Evolutionary conservation across 1,139 yeast genomes (phyloP), one percentile per base, ranked within the genome.

Genomic region (Candida sanyaensis): DNA sequence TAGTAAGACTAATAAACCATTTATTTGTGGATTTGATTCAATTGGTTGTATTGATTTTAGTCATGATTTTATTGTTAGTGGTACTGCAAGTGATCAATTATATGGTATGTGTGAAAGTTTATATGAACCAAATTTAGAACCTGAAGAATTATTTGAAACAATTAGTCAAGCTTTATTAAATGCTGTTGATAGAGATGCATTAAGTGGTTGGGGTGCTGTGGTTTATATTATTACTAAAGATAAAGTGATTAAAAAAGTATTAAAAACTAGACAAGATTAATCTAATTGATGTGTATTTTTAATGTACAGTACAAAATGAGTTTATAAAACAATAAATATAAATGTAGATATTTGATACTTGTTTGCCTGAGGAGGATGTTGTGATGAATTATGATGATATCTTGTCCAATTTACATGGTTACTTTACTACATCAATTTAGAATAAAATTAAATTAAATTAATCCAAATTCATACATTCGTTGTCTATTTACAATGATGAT

Each of bases 101-200:
- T 93, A 86, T 63, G 99, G 99, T 69, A 93, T 93, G 98, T 95
- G 99, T 71, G 99, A 93, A 72, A 81, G 96, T n/a, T 77, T 95
- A 52, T 93, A 90, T 69, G 98, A 93, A 68, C 98, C 98, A 37
- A 74, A 87, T 62, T 77, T 93, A 60, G 97, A 84, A 66, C 93
- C 99, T 5, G 99, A 95, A 57, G 97, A 93, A 65, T 77, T 95
- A 61, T 95, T 95, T 66, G 99, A 95, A 68, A 92, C 98, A 41
- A 88, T 92, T 58, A 86, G 96, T 59, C 99, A 95, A 71, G 92
- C 97, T 0, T 74, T 95, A 54, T 77, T 93, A 71, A 91, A 88
- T 66, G 98, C 97, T 23, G 96, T 88, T 40, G 99, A 95, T 68
- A 87, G 99, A 77, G 99, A 95, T 71, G 96, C 98, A 6, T 78